Evolutionary conservation across 78 protist species (phyloP), one percentile per base, ranked within the genome.

Genomic region (Dictyostelium capitatum): DNA sequence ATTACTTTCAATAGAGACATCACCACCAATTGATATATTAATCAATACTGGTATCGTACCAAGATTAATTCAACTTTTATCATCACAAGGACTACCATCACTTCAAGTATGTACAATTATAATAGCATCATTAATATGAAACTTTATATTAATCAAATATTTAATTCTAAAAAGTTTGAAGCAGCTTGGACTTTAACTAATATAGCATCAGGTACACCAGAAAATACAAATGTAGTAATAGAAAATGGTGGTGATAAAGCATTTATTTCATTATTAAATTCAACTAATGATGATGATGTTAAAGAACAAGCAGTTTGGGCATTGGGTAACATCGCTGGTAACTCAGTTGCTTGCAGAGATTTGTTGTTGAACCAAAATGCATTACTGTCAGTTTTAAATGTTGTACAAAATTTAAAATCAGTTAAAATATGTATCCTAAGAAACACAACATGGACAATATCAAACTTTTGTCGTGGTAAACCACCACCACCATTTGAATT

Each of bases 311-410:
- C 98, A 48, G 94, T 97, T 9, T 99, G 99, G 99, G 99, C 99
- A 10, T 89, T 99, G 0, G 99, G 99, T 64, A 99, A 99, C 98
- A 98, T 99, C 48, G 99, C 99, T 2, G 99, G 99, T 62, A 99
- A 99, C n/a, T n/a, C 90, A 80, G 96, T n/a, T 0, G 72, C 43
- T 43, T 89, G 82, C 82, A 98, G 99, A 51, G 98, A 99, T 82
- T 8, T 28, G 7, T 94, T 87, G 20, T 23, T 87, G 3, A 47
- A 17, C 4, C 14, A 4, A 2, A 79, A 74, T 77, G 81, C 67
- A 11, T 50, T 77, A 43, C 46, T 43, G 5, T 41, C 93, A 10
- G 12, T 87, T 15, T 15, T 87, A 25, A 37, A 17, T 7, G 59
- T 74, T 0, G 32, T 67, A 37, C 6, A 77, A 7, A 2, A 2